These are phyloP conservation scores for Pontederia paniculata DNA, from an alignment of 176 grass and related monocot species.

Conservation along the genomic window DNA sequence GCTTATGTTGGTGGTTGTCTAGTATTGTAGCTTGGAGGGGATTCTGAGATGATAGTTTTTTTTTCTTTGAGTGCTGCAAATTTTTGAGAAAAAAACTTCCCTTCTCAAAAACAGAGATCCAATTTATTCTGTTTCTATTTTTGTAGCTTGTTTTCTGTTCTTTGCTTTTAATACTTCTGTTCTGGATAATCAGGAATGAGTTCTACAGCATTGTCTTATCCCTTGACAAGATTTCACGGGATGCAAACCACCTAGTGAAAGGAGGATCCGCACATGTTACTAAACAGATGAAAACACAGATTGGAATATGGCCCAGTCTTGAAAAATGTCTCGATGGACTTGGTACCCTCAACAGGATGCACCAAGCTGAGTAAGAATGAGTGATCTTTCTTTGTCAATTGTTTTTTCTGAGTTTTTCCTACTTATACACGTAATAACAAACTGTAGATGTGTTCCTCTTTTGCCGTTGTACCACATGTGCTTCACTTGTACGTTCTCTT, in stretches of 20 bases:
- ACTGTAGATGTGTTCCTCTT: not conserved
- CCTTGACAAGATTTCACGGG: slow-evolving; percentile 43
- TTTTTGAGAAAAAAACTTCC: not conserved
- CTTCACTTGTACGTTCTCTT: not conserved
- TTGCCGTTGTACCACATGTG: not conserved
- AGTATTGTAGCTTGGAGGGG: not conserved
- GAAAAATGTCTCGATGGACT: slow-evolving; percentile 61
- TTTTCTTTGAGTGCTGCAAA: not conserved
- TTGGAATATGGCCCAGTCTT: slow-evolving; percentile 62
- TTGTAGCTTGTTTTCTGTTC: not conserved
- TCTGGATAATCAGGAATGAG: slow-evolving; percentile 42
- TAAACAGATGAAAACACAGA: slow-evolving; percentile 54
- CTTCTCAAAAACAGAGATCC: too few species aligned
- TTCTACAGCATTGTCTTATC: slow-evolving; percentile 43
- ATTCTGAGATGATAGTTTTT: not conserved
- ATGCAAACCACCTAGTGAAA: slow-evolving; percentile 59
- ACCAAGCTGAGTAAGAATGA: slow-evolving; percentile 55
- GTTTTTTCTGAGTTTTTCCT: not conserved
- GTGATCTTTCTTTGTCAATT: not conserved
- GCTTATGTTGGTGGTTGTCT: too few species aligned
- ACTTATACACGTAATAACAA: not conserved
- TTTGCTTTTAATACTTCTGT: slow-evolving; percentile 1
- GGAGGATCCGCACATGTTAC: slow-evolving; percentile 31
- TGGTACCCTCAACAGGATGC: slow-evolving; percentile 43
- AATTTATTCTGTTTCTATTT: not conserved